phyloP scores from a whole-genome alignment of 257 asterid species.

The Cruciata laevipes region DNA sequence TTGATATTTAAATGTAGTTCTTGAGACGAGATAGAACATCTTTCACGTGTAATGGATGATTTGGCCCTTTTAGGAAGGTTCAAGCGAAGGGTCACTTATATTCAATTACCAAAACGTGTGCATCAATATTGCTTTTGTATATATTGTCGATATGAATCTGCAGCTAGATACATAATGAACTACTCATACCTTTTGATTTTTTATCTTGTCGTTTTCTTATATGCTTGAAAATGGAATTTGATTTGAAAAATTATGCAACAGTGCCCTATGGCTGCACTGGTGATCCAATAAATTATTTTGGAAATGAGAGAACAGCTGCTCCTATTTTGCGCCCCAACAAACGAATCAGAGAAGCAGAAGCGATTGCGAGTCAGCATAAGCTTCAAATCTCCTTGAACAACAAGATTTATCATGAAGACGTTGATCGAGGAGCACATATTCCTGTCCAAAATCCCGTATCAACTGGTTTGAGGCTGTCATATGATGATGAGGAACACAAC shows the following conservation, averaged over 20 bases:
- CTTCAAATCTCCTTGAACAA: conserved; percentile 47
- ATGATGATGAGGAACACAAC: conserved; percentile 71
- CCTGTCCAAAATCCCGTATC: conserved; percentile 60
- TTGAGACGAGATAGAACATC: neutral
- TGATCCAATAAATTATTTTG: conserved; percentile 56
- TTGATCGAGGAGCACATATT: conserved; percentile 34
- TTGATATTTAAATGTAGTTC: neutral
- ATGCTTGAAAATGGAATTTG: neutral
- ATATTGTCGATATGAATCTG: neutral
- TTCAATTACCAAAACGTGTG: neutral
- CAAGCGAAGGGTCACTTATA: neutral
- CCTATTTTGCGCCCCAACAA: conserved; percentile 38
- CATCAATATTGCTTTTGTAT: neutral
- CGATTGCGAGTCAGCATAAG: conserved; percentile 42
- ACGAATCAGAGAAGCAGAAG: conserved; percentile 41
- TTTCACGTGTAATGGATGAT: neutral
- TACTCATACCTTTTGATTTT: neutral
- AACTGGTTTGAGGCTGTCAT: conserved; percentile 81
- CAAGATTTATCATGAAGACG: conserved; percentile 37
- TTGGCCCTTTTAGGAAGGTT: neutral
- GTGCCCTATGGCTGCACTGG: conserved; percentile 46
- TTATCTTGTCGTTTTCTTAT: neutral
- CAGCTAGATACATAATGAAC: neutral
- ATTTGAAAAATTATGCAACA: conserved; percentile 17
- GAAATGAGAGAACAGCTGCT: conserved; percentile 31